Percentiles rank a stretch among this genome's conserved stretches.
These are phyloP conservation scores for Besnoitia besnoiti DNA, from an alignment of 169 alveolate species.

Conservation along the genomic window DNA sequence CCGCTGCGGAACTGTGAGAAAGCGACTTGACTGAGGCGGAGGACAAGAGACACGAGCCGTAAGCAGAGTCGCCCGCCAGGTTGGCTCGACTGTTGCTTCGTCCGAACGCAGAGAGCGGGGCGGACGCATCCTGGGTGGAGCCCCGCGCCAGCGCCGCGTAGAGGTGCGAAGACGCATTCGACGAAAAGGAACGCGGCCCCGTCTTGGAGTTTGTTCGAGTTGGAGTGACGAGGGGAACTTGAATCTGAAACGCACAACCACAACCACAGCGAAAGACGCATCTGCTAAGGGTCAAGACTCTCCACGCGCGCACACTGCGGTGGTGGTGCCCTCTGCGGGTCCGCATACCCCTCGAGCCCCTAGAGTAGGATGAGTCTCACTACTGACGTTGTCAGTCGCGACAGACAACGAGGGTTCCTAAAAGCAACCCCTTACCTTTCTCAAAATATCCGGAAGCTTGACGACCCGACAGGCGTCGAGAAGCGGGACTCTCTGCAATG, in stretches of 20 bases:
- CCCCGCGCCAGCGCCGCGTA: neutral
- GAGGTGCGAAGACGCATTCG: neutral
- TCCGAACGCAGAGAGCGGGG: neutral
- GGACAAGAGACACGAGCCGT: neutral
- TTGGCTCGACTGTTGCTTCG: neutral
- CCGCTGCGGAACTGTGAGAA: neutral
- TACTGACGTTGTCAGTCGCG: too few relatives aligned
- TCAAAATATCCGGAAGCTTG: constrained; percentile 37
- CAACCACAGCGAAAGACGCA: neutral
- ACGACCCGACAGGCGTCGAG: constrained; percentile 47
- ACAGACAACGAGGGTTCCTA: too few relatives aligned
- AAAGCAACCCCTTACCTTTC: too few relatives aligned
- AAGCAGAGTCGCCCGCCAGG: neutral
- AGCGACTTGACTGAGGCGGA: neutral
- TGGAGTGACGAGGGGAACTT: neutral
- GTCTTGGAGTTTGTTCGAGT: neutral
- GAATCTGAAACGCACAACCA: neutral
- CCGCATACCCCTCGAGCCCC: too few relatives aligned
- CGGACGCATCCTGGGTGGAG: neutral
- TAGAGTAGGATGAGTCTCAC: too few relatives aligned
- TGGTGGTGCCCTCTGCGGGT: too few relatives aligned
- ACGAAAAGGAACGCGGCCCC: neutral
- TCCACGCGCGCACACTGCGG: too few relatives aligned
- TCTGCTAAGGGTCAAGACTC: too few relatives aligned
- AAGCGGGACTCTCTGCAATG: constrained; percentile 47